phyloP scores from a whole-genome alignment of 441 rosid genomes.

The Theobroma grandiflorum region DNA sequence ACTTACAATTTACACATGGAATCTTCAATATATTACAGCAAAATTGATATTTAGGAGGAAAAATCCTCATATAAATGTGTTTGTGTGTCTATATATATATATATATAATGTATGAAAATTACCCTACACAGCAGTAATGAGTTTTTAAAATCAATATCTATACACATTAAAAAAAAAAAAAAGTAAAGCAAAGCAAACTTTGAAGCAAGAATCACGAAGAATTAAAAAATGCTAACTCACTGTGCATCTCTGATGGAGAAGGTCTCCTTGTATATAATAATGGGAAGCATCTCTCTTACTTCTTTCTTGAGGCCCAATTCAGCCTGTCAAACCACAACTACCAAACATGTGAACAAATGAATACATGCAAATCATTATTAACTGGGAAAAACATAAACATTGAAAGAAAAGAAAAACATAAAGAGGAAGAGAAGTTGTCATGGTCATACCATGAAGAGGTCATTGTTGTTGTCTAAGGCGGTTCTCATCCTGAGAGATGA shows the following conservation, averaged over 20 bases:
- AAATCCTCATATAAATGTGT: too few relatives aligned
- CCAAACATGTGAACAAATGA: slow-evolving; percentile 18
- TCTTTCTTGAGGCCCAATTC: slow-evolving; percentile 86
- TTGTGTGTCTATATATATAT: too few relatives aligned
- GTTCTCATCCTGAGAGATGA: slow-evolving; percentile 68
- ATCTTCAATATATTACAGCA: too few relatives aligned
- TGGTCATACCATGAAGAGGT: slow-evolving; percentile 43
- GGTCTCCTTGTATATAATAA: slow-evolving; percentile 80
- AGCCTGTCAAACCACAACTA: slow-evolving; percentile 45
- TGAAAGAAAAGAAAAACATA: not conserved
- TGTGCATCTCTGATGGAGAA: slow-evolving; percentile 74
- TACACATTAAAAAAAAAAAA: too few relatives aligned
- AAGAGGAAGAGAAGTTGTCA: not conserved
- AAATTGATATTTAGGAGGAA: too few relatives aligned
- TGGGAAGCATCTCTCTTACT: slow-evolving; percentile 89
- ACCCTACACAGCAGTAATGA: too few relatives aligned
- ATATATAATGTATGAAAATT: too few relatives aligned
- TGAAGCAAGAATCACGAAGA: too few relatives aligned
- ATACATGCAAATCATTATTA: not conserved
- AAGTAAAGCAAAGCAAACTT: too few relatives aligned
- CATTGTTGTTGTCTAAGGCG: slow-evolving; percentile 35
- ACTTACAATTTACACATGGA: too few relatives aligned
- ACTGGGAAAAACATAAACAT: not conserved
- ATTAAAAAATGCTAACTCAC: slow-evolving; percentile 48
- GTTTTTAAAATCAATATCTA: too few relatives aligned